Percentiles rank a stretch among this genome's conserved stretches.
Conservation (phyloP, 345 rosid species). For the Eucalyptus coolabah region DNA sequence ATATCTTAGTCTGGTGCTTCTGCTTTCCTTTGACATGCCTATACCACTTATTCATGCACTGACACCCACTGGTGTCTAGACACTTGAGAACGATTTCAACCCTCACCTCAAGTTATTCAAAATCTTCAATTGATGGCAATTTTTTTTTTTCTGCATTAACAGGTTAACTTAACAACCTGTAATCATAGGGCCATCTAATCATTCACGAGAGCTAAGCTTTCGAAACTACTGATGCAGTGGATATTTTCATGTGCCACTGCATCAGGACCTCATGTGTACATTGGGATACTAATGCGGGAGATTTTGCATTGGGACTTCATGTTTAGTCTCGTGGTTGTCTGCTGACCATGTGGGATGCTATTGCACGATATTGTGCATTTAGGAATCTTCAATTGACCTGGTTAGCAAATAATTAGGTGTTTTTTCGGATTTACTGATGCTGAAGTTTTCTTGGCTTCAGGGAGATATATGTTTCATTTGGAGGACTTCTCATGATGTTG, state of each 20-base stretch:
- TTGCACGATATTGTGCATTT: not conserved
- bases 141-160: not conserved
- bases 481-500: conserved; percentile 79
- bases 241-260: not conserved
- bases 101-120: not conserved
- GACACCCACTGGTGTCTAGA: not conserved
- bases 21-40: not conserved
- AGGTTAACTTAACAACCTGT: not conserved
- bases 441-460: conserved; percentile 12
- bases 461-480: conserved; percentile 71
- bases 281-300: not conserved
- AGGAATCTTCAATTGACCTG: not conserved
- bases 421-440: not conserved
- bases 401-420: not conserved
- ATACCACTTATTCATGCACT: not conserved
- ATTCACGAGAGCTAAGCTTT: not conserved
- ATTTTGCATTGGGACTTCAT: not conserved
- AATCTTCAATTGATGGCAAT: not conserved
- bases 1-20: not conserved
- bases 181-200: not conserved
- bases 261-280: not conserved
- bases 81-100: not conserved
- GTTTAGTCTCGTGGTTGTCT: not conserved
- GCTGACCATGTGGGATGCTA: not conserved
- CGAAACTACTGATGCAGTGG: not conserved